Evolutionary conservation across 192 early-diverging fungal genomes (phyloP), one percentile per base, ranked within the genome.

Genomic region (Entomortierella parvispora): DNA sequence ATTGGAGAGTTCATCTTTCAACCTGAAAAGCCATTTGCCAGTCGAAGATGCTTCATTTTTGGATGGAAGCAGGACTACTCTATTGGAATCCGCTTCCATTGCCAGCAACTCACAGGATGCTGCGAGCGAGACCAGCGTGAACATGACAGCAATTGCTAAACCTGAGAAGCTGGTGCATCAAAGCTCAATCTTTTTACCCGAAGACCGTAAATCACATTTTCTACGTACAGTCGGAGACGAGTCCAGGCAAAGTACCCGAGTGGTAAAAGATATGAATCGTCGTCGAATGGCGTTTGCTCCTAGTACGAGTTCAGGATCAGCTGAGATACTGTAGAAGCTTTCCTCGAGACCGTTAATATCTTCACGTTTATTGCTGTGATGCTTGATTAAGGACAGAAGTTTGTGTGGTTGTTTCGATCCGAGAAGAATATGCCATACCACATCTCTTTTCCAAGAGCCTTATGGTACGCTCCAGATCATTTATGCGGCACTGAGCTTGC

Each of bases 181-280:
- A 31, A 56, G 49, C 20, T 77, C 74, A 10, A 64, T 65, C 5
- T 77, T 77, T 40, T n/a, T 77, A 20, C 62, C 60, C 1, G 74
- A 68, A 6, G 74, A 77, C 22, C 48, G 74, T 29, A 43, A 55
- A 3, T 52, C 18, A 1, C 55, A 57, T 10, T 77, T 77, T 54
- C 15, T 77, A 53, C 62, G 54, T 29, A 61, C 74, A 5, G 61
- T 77, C 5, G 74, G 74, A n/a, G 74, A 77, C 14, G 74, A 77
- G 23, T 44, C 37, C 20, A 31, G 53, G 5, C 51, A 52, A 6
- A 51, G 32, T 8, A 57, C 34, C 40, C 54, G 63, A 11, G 53
- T 67, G 26, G 66, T 68, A 10, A 66, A 66, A 42, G 74, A 77
- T 11, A 65, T 62, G 9, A 77, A 68, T 26, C 66, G 65, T 3